Evolutionary conservation across 441 rosid species (phyloP).

Genomic region (Euphorbia celastroides): DNA sequence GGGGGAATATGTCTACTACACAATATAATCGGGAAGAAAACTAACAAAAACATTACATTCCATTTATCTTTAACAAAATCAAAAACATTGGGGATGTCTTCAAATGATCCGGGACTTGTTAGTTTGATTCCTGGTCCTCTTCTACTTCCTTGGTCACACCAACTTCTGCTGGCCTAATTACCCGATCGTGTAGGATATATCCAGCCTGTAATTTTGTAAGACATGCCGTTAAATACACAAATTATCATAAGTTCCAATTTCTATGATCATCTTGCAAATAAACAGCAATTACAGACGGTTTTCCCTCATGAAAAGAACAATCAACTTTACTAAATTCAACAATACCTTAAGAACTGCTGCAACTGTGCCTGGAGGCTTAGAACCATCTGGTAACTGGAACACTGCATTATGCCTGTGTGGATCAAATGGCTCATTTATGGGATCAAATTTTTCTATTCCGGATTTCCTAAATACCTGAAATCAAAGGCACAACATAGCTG

Average conservation of each 20-base stretch:
- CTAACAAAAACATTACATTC: background rate
- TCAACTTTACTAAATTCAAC: background rate
- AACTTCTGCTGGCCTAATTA: slow-evolving; percentile 88
- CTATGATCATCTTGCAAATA: background rate
- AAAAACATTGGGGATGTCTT: slow-evolving; percentile 7
- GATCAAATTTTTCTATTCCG: slow-evolving; percentile 73
- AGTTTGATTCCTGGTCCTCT: slow-evolving; percentile 23
- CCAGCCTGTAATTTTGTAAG: slow-evolving; percentile 56
- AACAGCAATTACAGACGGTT: background rate
- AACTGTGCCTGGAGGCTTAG: slow-evolving; percentile 86
- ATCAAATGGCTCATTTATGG: slow-evolving; percentile 79
- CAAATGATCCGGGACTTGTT: slow-evolving; percentile 14
- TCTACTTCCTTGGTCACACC: slow-evolving; percentile 63
- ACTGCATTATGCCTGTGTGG: slow-evolving; percentile 83
- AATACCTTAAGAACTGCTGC: slow-evolving; percentile 88
- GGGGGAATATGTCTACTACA: background rate
- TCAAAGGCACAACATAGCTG: slow-evolving; percentile 4
- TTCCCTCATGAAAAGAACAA: background rate
- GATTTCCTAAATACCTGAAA: slow-evolving; percentile 68
- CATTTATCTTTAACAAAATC: background rate
- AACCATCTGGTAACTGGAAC: slow-evolving; percentile 70
- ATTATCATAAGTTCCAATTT: background rate
- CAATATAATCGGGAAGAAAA: slow-evolving; percentile 1
- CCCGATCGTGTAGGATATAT: slow-evolving; percentile 64
- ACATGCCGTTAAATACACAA: background rate